Base-by-base conservation (phyloP, 2,329 filamentous ascomycete genomes). In the Sporothrix dimorphospora region DNA sequence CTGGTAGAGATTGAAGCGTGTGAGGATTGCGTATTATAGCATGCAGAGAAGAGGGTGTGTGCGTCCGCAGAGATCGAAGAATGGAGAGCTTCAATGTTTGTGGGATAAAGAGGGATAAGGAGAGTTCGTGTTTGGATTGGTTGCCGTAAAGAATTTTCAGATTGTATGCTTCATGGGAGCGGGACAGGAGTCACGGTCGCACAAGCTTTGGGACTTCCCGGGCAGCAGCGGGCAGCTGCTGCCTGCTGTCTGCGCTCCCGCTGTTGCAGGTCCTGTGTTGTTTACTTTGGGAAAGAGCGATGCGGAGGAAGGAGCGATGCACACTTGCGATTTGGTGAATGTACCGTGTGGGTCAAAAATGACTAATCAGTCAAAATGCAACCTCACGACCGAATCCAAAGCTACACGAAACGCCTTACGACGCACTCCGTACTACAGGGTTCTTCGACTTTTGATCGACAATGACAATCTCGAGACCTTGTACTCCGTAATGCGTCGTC, bases 211-310 rank as follows among this genome's bases (percentile, higher is more conserved):
- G n/a, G n/a, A n/a, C n/a, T n/a, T n/a, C n/a, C n/a, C n/a, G n/a
- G n/a, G n/a, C n/a, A n/a, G n/a, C n/a, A n/a, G n/a, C 30, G 30
- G 47, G 34, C 24, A 34, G 53, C 24, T 34, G 27, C 24, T 34
- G 27, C 19, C 27, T 30, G 53, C 53, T 57, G 51, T 21, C 24
- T 57, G 53, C 14, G 11, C 53, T 57, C 7, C 27, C 4, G 27
- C 14, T 14, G 7, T 21, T 27, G 21, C n/a, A 19, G 51, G 21
- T 27, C 24, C 27, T 57, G 12, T 57, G 27, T 57, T 34, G 53
- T 57, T 57, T 57, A 57, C 53, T 57, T 57, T 57, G 53, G 53
- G 53, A 57, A 57, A n/a, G 51, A 55, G 21, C 24, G 51, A 30
- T 55, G 51, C 30, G 14, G 51, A 55, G 51, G 51, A 55, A 55